Conservation (phyloP, 2,329 filamentous ascomycete genomes). For the Berkeleyomyces basicola region DNA sequence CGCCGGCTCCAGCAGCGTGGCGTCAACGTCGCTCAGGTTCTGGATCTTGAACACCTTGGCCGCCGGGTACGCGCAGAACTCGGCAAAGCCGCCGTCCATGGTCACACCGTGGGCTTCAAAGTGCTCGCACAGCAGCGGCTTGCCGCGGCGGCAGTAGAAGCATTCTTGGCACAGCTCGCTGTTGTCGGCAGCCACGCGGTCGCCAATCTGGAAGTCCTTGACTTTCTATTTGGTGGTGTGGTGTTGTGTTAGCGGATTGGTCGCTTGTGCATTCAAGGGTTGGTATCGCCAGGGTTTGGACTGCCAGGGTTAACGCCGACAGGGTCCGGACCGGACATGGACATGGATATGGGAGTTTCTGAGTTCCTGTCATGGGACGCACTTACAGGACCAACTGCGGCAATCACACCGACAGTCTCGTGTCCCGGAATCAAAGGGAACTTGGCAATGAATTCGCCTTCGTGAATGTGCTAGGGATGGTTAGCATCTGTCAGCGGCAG, state of each 20-base stretch:
- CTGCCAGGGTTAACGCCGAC: too few species aligned
- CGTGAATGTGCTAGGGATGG: slow-evolving; percentile 36
- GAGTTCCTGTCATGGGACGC: not conserved
- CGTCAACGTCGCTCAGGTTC: slow-evolving; percentile 50
- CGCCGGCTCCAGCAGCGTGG: slow-evolving; percentile 52
- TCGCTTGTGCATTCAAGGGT: too few species aligned
- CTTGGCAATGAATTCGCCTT: slow-evolving; percentile 48
- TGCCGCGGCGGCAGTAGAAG: slow-evolving; percentile 55
- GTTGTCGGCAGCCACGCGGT: slow-evolving; percentile 48
- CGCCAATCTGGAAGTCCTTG: slow-evolving; percentile 41
- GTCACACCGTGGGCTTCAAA: slow-evolving; percentile 52
- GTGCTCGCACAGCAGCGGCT: slow-evolving; percentile 51
- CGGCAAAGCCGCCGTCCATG: slow-evolving; percentile 55
- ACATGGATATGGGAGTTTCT: not conserved
- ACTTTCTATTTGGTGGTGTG: slow-evolving; percentile 28
- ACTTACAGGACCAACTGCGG: slow-evolving; percentile 31
- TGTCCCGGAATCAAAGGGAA: slow-evolving; percentile 53
- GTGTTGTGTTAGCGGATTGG: not conserved
- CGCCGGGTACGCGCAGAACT: slow-evolving; percentile 42
- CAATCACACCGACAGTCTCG: slow-evolving; percentile 50
- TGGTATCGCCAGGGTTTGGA: too few species aligned
- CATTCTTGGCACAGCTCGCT: slow-evolving; percentile 53
- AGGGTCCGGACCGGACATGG: not conserved
- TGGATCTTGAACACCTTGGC: slow-evolving; percentile 46
- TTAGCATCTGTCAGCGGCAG: not conserved